Conservation (phyloP, 164 flowering plant genomes). For the Nymphaea colorata region DNA sequence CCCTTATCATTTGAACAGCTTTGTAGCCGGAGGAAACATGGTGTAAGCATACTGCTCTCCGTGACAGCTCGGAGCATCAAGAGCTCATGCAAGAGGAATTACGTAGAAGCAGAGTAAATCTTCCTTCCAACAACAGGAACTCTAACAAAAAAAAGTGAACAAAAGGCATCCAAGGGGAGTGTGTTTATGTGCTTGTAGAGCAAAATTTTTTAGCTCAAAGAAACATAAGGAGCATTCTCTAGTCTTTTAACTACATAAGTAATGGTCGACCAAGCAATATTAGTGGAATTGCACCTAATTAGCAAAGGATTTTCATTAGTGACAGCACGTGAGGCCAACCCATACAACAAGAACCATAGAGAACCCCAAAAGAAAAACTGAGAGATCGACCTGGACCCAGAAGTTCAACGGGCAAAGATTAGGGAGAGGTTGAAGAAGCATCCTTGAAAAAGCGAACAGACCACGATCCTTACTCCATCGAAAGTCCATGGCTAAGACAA, state of each 20-base stretch:
- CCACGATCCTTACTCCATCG: not conserved
- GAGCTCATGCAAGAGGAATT: too few relatives aligned
- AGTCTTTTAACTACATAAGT: too few relatives aligned
- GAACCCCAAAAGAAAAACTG: not conserved
- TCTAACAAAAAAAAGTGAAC: too few relatives aligned
- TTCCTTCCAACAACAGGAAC: too few relatives aligned
- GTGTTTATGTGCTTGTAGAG: too few relatives aligned
- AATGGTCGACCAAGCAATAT: not conserved
- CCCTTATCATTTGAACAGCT: too few relatives aligned
- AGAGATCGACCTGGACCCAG: not conserved
- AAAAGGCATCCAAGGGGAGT: too few relatives aligned
- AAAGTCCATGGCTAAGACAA: not conserved
- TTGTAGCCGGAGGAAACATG: too few relatives aligned
- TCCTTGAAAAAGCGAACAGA: not conserved
- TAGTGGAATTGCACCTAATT: not conserved
- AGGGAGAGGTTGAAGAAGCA: not conserved
- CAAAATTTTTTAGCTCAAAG: not conserved
- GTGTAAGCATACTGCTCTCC: too few relatives aligned
- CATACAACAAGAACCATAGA: not conserved
- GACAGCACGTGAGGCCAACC: not conserved
- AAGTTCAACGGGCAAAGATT: not conserved
- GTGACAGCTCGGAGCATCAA: too few relatives aligned
- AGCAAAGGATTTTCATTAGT: not conserved
- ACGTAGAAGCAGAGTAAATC: too few relatives aligned
- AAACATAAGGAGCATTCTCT: not conserved